Base-by-base conservation (phyloP, 768 basidiomycete species). In the Pholiota conissans region DNA sequence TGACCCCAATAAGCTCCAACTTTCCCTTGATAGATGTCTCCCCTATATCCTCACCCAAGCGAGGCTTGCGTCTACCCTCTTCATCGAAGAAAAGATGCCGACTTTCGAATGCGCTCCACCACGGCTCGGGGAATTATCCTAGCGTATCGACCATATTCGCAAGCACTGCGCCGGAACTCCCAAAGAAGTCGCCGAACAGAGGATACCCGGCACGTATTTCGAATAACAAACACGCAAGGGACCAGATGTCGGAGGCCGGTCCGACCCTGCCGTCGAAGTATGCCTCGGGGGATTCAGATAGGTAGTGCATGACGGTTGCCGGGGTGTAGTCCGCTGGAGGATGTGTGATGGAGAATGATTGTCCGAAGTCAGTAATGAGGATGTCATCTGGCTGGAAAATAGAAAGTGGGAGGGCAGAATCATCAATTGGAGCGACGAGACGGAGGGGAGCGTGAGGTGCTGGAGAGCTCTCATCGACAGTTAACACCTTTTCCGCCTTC, bases 131-230 rank as follows among this genome's bases (percentile, higher is more conserved):
- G 13, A 77, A 66, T 58, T 63, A 56, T n/a, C 77, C 78, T 3
- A 79, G 69, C 20, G 64, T 74, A 61, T 67, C 64, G 20, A 78
- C 70, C 5, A 54, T 73, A 64, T 76, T 63, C 55, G 55, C 72
- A 58, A 75, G 69, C 26, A 77, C 65, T 13, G 65, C 61, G 3
- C 30, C 52, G 37, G 70, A 66, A 54, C 66, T 61, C 8, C n/a
- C n/a, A n/a, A n/a, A n/a, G n/a, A n/a, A n/a, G n/a, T 76, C 76
- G 55, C 78, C 79, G 48, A 79, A 74, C 24, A 77, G 55, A 35
- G 61, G 70, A 13, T 13, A 5, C 3, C 77, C 76, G 26, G 77
- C 73, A 18, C 76, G 71, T 55, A 78, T 74, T 64, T 78, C 72
- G 58, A 75, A 79, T 58, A 79, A 72, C 47, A 69, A 57, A 61